Evolutionary conservation across 345 rosid species (phyloP).

Genomic region (Microcos paniculata): DNA sequence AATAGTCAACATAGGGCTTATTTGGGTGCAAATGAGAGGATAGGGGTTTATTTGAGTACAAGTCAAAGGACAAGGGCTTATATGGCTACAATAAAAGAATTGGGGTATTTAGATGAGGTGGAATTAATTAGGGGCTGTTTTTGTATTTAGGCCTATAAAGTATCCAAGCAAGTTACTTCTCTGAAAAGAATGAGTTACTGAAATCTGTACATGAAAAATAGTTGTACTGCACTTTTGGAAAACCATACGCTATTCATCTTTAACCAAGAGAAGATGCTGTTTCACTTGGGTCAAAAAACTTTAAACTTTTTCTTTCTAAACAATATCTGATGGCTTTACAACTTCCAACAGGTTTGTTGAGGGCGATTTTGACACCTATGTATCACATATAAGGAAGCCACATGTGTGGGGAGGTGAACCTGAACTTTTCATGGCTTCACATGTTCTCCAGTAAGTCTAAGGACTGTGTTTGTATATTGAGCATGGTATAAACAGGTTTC

Average conservation of each 20-base stretch:
- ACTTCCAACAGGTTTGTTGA: constrained; percentile 78
- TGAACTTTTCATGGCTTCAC: constrained; percentile 94
- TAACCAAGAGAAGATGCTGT: neutral
- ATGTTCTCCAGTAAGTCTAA: constrained; percentile 67
- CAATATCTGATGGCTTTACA: constrained; percentile 14
- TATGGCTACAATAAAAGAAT: too few species aligned
- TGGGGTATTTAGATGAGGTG: too few species aligned
- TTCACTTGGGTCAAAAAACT: neutral
- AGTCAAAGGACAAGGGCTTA: too few species aligned
- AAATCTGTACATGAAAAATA: neutral
- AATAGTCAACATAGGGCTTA: too few species aligned
- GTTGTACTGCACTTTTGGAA: constrained; percentile 2
- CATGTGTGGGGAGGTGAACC: constrained; percentile 99
- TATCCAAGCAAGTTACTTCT: neutral
- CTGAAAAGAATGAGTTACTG: neutral
- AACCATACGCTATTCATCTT: neutral
- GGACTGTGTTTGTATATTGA: neutral
- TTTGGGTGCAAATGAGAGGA: too few species aligned
- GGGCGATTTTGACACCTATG: constrained; percentile 88
- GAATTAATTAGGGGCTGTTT: too few species aligned
- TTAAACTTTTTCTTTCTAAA: neutral
- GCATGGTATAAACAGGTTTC: neutral
- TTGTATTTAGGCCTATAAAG: neutral
- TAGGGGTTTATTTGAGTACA: too few species aligned
- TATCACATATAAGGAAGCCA: constrained; percentile 72